A percentile compares a stretch with the other conserved stretches of the same genome.
These are phyloP conservation scores for Teratosphaeria gauchensis DNA, from an alignment of 2,329 filamentous ascomycete genomes.

Conservation along the genomic window DNA sequence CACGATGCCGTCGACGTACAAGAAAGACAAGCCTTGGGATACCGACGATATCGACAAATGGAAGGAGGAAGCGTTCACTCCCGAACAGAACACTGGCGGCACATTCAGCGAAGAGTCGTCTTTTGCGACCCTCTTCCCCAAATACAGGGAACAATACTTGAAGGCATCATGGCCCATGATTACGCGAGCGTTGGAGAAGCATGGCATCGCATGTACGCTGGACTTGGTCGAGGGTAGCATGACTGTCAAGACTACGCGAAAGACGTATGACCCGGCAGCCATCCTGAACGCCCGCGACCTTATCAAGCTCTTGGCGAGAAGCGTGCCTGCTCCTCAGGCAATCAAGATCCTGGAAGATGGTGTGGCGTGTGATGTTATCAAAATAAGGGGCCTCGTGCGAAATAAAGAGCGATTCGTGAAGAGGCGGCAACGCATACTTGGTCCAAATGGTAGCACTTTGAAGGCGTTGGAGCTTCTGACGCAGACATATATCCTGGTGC, in stretches of 20 bases:
- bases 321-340: constrained; percentile 85
- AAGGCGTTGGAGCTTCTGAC: constrained; percentile 92
- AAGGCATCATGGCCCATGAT: constrained; percentile 89
- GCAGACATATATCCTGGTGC: constrained; percentile 83
- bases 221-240: constrained; percentile 94
- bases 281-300: constrained; percentile 91
- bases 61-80: constrained; percentile 79
- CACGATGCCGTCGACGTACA: constrained; percentile 77
- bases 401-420: constrained; percentile 97
- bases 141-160: constrained; percentile 91
- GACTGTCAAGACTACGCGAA: constrained; percentile 89
- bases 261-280: constrained; percentile 82
- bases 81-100: constrained; percentile 74
- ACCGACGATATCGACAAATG: constrained; percentile 96
- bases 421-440: constrained; percentile 81
- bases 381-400: constrained; percentile 78
- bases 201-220: constrained; percentile 80
- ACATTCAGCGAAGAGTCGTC: constrained; percentile 88
- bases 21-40: constrained; percentile 88
- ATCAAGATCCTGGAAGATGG: constrained; percentile 91
- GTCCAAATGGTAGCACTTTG: constrained; percentile 81
- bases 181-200: constrained; percentile 76
- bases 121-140: constrained; percentile 77
- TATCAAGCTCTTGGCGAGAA: constrained; percentile 83
- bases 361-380: constrained; percentile 88